Evolutionary conservation across 2,329 filamentous ascomycete genomes (phyloP), one percentile per base, ranked within the genome.

Genomic region (Sclerotinia minor): DNA sequence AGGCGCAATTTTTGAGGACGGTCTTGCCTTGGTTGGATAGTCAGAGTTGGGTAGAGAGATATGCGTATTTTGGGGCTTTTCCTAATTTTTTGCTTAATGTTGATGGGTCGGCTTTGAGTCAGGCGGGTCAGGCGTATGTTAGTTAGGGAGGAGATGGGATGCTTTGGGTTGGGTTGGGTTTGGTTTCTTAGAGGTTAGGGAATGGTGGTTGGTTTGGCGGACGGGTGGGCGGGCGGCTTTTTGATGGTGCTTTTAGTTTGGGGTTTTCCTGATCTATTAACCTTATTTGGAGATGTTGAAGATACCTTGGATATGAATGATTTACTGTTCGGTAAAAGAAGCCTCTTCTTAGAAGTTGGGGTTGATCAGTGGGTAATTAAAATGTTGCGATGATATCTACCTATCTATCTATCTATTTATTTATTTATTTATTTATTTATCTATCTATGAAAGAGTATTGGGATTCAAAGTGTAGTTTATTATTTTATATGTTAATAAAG

Each of bases 21-120:
- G 80, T 81, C 44, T 76, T 82, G 73, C 76, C 78, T 0, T 82
- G 78, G 77, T 77, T 83, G 70, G 80, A 82, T 71, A 72, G 73
- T 44, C 78, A 79, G 67, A 67, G 69, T 47, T 78, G 75, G 41
- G 76, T 83, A 21, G 76, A 76, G 65, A 75, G 80, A 9, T 82
- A 82, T 72, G 69, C 78, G 3, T 79, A 78, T 71, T 78, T 78
- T 69, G 71, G 71, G 3, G 74, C 74, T 47, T 71, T 72, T 26
- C 74, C 78, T 19, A 76, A 75, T 21, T 71, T 75, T 32, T 72
- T 80, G 21, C 67, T 79, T 38, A 67, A 69, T 54, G 29, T 32
- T 19, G 72, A 61, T 17, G 74, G 74, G 0, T 66, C 63, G 11
- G 67, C 29, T 2, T 64, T 73, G 32, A 71, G 70, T 13, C 26